Base-by-base conservation (phyloP, 192 early-diverging fungal species). In the Mortierella alpina region DNA sequence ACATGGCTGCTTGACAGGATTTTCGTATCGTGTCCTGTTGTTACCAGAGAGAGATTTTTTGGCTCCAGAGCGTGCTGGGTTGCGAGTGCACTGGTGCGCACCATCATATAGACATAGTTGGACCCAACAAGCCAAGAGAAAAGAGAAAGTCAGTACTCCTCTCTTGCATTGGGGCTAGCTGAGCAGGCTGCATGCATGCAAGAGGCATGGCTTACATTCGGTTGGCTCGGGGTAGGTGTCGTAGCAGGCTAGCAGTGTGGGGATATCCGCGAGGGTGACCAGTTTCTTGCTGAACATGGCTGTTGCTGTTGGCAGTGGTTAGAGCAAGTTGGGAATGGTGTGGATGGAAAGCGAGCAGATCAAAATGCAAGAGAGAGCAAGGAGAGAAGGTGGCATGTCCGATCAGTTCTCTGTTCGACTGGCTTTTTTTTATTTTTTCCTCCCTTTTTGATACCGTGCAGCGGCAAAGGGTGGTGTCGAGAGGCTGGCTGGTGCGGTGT, bases 31-130 rank as follows among this genome's bases (percentile, higher is more conserved):
- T 13, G 5, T 47, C 8, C 44, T 39, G 31, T 31, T 2, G 31
- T 56, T 68, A 68, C 66, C 66, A 68, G n/a, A 68, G 55, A 6
- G 66, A 68, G 7, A 68, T 68, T 6, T 55, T 50, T 7, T 58
- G 42, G 23, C 23, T 56, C 44, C 51, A 68, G 7, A 6, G 7
- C 11, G n/a, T 8, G 31, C 58, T 58, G 44, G 53, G 66, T 31
- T 31, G 31, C 31, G 31, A 31, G 31, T 31, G 31, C 31, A 31
- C 31, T 31, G 31, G 31, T 31, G 31, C 11, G 47, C 42, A 14
- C 1, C 6, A 6, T 47, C 13, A 15, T 4, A 11, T 64, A 23
- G n/a, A 4, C 46, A 18, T 45, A 48, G 7, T 9, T 52, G 7
- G 13, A 48, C 5, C 18, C 2, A 59, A 58, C 8, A 58, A 20